Conservation (phyloP, 2,329 filamentous ascomycete genomes). For the Aspergillus japonicus region DNA sequence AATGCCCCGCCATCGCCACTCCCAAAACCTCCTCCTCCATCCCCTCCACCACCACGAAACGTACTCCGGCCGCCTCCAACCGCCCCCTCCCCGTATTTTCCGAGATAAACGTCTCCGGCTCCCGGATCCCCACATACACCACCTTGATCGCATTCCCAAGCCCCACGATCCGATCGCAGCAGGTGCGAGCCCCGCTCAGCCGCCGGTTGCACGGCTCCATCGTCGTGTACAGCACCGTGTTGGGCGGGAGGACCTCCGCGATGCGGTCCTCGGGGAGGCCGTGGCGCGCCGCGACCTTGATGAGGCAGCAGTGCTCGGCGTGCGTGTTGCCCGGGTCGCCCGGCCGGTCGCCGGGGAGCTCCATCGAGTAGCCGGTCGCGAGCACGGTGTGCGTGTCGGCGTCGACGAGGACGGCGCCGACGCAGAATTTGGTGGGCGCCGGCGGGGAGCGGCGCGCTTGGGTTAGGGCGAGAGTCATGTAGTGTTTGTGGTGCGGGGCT, state of each 20-base stretch:
- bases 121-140: no score
- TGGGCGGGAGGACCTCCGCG: constrained; percentile 37
- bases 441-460: constrained; percentile 39
- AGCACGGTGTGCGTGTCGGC: constrained; percentile 39
- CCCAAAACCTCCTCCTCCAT: constrained; percentile 19
- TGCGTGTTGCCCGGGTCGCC: constrained; percentile 44
- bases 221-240: constrained; percentile 47
- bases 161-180: no score
- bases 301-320: constrained; percentile 42
- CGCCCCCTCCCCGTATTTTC: no score
- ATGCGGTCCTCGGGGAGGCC: constrained; percentile 38
- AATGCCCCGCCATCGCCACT: constrained; percentile 12
- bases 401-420: constrained; percentile 43
- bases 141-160: no score
- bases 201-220: constrained; percentile 49
- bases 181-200: constrained; percentile 32
- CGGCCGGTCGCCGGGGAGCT: constrained; percentile 38
- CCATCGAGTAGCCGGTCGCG: constrained; percentile 46
- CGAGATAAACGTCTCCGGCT: no score
- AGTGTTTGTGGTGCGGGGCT: no score
- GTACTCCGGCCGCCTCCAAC: no score
- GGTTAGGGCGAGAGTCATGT: no score
- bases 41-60: no score
- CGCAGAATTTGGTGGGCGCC: constrained; percentile 42
- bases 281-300: constrained; percentile 44